Evolutionary conservation across 2,329 filamentous ascomycete species (phyloP), one percentile per base, ranked within the genome.

Genomic region (Claviceps lovelessii): DNA sequence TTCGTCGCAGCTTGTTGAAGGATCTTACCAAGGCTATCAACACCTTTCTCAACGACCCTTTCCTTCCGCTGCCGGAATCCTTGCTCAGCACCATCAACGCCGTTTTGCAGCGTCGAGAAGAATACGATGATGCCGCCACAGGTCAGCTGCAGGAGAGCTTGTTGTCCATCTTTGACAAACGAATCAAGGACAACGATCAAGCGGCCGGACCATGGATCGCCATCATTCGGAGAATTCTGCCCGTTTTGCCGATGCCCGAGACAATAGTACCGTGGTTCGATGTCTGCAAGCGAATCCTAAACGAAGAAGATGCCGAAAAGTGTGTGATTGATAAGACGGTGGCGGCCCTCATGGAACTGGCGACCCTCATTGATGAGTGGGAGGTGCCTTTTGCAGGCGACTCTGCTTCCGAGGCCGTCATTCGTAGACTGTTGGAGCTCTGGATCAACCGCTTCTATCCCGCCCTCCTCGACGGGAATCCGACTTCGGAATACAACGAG

Each of bases 121-220:
- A 79, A 60, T 77, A 80, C 59, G 86, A 90, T 62, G 85, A 88
- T 52, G 70, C 76, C 55, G 76, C 81, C 45, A 77, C 81, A n/a
- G 84, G 88, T 60, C 81, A 83, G 55, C 74, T 90, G 52, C 82
- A 89, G 58, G 85, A 89, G 45, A 86, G 90, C 61, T 75, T 93
- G 8, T 71, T 84, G 45, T 69, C 74, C 29, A 76, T 88, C 54
- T 89, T 84, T 70, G 75, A 83, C 56, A 82, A 78, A 62, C 74
- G 80, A 59, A 79, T 90, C 56, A 73, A 74, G 29, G 76, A 76
- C 39, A 73, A 74, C 29, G 71, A 78, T 2, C 67, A 76, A 52
- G 79, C 80, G 60, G 78, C 80, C 64, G 80, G 79, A 9, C 71
- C 81, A n/a, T 93, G 90, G 68, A 74, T 90, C 19, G 76, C 78